Evolutionary conservation across 352 stramenopile species (phyloP).

Genomic region (Globisporangium cystogenes): DNA sequence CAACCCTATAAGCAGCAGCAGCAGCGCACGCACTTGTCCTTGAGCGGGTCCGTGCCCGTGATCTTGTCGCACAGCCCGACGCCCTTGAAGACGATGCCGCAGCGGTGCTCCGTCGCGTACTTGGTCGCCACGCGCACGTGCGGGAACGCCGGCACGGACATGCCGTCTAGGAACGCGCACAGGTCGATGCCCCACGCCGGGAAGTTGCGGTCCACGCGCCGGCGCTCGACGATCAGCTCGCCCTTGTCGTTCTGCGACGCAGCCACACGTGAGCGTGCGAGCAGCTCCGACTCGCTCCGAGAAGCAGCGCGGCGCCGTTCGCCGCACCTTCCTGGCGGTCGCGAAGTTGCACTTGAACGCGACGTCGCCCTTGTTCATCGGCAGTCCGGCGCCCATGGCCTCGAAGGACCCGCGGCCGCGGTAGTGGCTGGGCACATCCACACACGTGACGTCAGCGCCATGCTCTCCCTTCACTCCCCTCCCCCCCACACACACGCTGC

Average conservation of each 20-base stretch:
- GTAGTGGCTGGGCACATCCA: conserved; percentile 61
- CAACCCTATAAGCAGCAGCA: neutral
- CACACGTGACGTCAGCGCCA: neutral
- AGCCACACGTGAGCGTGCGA: no score
- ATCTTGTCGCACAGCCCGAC: conserved; percentile 80
- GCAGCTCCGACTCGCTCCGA: no score
- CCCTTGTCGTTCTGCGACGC: conserved; percentile 41
- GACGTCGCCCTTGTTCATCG: conserved; percentile 82
- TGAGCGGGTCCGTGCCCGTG: conserved; percentile 81
- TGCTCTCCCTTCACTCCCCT: neutral
- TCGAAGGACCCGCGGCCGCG: conserved; percentile 83
- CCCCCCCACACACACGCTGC: no score
- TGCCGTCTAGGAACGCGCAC: conserved; percentile 65
- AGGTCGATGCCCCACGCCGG: conserved; percentile 76
- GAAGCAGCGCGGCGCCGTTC: neutral
- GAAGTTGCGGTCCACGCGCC: conserved; percentile 84
- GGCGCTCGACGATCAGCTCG: conserved; percentile 56
- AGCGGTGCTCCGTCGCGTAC: conserved; percentile 86
- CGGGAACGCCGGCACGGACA: conserved; percentile 56
- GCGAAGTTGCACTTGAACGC: conserved; percentile 90
- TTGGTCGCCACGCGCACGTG: conserved; percentile 69
- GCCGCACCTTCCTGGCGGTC: conserved; percentile 42
- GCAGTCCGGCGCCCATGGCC: conserved; percentile 79
- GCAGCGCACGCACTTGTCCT: conserved; percentile 62
- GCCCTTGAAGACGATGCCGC: conserved; percentile 83